Evolutionary conservation across 83 land plant genomes (phyloP), one percentile per base, ranked within the genome.

Genomic region (Picea abies): DNA sequence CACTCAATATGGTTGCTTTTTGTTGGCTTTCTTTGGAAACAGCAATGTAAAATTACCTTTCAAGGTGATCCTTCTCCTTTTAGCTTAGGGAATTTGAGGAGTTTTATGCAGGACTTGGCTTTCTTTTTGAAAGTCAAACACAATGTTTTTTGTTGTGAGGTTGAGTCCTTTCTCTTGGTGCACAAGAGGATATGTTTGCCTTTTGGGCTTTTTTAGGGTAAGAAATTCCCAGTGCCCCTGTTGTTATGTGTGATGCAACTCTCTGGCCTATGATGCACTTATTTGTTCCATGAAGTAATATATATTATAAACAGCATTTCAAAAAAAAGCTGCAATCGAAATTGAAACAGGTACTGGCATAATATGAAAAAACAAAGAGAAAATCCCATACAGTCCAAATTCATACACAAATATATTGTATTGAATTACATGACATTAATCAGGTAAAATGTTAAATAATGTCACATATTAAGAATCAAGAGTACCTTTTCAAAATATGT

Each of bases 401-500:
- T 67, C 10, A 23, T 22, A 22, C 20, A 19, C 32, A 22, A 67
- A 67, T 26, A 47, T 20, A 39, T 6, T 25, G 20, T 47, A 29
- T 22, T 17, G 62, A 29, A 44, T 19, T 79, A 39, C 63, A 22
- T 17, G n/a, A 22, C 20, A 47, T 47, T 16, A 20, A 47, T 49
- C 19, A 0, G 16, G 60, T 60, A 26, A 79, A 79, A 26, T 22
- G 8, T 4, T 20, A 6, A 79, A 29, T 5, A 58, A 56, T 37
- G 12, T 35, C 60, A 60, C 7, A 17, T 9, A 79, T 35, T 4
- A 64, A 29, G 15, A 66, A 15, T 67, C 15, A 12, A 56, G 83
- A 63, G 6, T 82, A 94, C 99, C 99, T 96, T 97, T 72, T 96
- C 97, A 82, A 94, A 91, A 68, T 87, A 96, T 20, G 90, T 89